These are phyloP conservation scores for Chlamydomonas reinhardtii DNA, from an alignment of 163 green algal species.

Conservation along the genomic window DNA sequence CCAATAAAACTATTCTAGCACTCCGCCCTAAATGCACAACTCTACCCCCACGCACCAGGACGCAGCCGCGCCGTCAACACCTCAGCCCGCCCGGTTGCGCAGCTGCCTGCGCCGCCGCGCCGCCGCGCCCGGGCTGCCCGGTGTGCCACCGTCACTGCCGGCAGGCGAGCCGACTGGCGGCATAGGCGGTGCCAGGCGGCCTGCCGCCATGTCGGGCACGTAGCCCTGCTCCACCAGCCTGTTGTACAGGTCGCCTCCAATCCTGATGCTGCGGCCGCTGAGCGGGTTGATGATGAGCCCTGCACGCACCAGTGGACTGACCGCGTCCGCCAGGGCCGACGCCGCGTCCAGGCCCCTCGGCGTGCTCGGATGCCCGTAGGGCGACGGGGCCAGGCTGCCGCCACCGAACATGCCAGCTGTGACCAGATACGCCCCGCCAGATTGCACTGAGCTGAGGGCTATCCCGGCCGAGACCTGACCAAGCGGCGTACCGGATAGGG, in stretches of 20 bases:
- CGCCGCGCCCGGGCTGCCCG: not conserved
- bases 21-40: no score
- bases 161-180: not conserved
- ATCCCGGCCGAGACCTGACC: no score
- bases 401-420: no score
- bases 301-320: slow-evolving; percentile 22
- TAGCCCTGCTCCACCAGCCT: slow-evolving; percentile 51
- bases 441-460: not conserved
- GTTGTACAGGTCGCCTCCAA: slow-evolving; percentile 50
- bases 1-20: no score
- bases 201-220: slow-evolving; percentile 9
- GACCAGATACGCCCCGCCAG: no score
- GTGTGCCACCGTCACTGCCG: not conserved
- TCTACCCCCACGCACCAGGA: no score
- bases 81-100: not conserved
- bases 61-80: no score
- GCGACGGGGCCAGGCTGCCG: not conserved
- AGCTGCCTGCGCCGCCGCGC: not conserved
- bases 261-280: slow-evolving; percentile 49
- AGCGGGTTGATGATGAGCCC: slow-evolving; percentile 54
- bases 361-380: not conserved
- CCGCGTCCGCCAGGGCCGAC: not conserved
- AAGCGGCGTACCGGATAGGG: no score
- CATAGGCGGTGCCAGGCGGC: not conserved
- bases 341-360: not conserved